Percentiles rank a stretch among this genome's conserved stretches.
These are phyloP conservation scores for Penicillium flavigenum DNA, from an alignment of 495 filamentous ascomycete species.

Conservation along the genomic window DNA sequence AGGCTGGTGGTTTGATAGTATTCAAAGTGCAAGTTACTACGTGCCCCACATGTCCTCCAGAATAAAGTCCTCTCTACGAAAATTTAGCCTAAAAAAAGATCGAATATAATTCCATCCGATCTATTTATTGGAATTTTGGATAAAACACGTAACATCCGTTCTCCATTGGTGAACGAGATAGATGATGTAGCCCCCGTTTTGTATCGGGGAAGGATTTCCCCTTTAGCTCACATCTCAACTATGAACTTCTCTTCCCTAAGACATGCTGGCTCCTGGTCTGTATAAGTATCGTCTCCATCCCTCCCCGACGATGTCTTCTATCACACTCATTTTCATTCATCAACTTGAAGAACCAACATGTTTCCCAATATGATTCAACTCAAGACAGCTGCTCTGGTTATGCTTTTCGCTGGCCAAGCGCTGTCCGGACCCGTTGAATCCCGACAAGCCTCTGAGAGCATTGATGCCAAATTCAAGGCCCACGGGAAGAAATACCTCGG, in stretches of 20 bases:
- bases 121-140: not conserved
- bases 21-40: not conserved
- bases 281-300: not conserved
- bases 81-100: conserved; percentile 7
- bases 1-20: not conserved
- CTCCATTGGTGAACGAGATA: not conserved
- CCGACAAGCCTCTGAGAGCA: conserved; percentile 24
- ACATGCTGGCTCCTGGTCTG: not conserved
- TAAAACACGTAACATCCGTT: not conserved
- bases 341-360: not conserved
- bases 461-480: conserved; percentile 24
- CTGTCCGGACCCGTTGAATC: conserved; percentile 10
- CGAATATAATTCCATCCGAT: not conserved
- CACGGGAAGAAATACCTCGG: conserved; percentile 32
- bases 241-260: not conserved
- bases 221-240: not conserved
- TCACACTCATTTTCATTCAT: not conserved
- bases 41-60: not conserved
- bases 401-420: conserved; percentile 17
- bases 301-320: not conserved
- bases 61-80: not conserved
- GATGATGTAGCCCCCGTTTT: not conserved
- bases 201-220: conserved; percentile 5
- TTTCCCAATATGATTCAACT: conserved; percentile 14
- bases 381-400: conserved; percentile 14